These are phyloP conservation scores for Microcos paniculata DNA, from an alignment of 345 rosid genomes.

Conservation along the genomic window DNA sequence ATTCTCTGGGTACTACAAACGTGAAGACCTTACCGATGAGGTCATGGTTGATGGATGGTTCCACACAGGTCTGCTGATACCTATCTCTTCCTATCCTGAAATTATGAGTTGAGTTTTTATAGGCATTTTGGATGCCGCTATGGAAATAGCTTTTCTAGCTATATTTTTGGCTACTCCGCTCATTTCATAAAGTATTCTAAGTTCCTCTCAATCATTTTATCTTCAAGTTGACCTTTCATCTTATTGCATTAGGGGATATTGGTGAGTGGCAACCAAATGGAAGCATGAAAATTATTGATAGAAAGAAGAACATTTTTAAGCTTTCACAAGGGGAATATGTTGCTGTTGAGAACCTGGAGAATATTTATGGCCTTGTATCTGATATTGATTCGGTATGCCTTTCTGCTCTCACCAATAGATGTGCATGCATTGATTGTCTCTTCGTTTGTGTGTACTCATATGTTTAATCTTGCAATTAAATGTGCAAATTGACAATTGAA, in stretches of 20 bases:
- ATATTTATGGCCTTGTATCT: slow-evolving; percentile 58
- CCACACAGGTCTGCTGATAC: slow-evolving; percentile 65
- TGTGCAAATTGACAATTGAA: neutral
- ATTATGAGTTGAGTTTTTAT: too few relatives aligned
- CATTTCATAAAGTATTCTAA: neutral
- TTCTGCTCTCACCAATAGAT: neutral
- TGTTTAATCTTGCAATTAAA: neutral
- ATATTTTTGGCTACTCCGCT: too few relatives aligned
- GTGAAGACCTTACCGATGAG: slow-evolving; percentile 85
- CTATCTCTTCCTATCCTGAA: neutral
- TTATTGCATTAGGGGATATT: slow-evolving; percentile 62
- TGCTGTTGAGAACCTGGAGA: slow-evolving; percentile 96
- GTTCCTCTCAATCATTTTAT: neutral
- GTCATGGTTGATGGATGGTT: slow-evolving; percentile 91
- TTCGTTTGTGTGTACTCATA: neutral
- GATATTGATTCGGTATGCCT: slow-evolving; percentile 68
- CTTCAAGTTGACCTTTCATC: slow-evolving; percentile 5
- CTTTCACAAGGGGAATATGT: slow-evolving; percentile 99
- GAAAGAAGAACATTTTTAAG: slow-evolving; percentile 94
- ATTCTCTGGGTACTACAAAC: slow-evolving; percentile 89
- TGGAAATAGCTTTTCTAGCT: too few relatives aligned
- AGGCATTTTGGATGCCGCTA: too few relatives aligned
- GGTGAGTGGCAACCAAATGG: slow-evolving; percentile 99
- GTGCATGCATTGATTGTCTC: neutral
- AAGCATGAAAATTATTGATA: slow-evolving; percentile 88